A percentile compares a stretch with the other conserved stretches of the same genome.
Evolutionary conservation across 176 grass and related monocot genomes (phyloP).

Genomic region (Raddia guianensis): DNA sequence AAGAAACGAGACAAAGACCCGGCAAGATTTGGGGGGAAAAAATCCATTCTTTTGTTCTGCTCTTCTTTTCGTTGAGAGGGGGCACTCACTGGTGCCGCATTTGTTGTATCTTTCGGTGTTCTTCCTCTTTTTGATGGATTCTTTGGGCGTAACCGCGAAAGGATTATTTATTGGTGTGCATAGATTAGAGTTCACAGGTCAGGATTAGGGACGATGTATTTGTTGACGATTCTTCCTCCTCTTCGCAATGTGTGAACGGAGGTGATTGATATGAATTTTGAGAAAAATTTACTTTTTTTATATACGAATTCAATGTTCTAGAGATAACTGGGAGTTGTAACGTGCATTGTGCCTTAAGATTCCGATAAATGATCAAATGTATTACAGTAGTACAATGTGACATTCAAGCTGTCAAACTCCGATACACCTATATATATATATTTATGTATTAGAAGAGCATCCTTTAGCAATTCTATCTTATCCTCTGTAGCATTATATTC

Average conservation of each 20-base stretch:
- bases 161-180: constrained; percentile 50
- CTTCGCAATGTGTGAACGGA: neutral
- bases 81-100: constrained; percentile 27
- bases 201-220: constrained; percentile 1
- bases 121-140: constrained; percentile 3
- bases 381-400: too few species aligned
- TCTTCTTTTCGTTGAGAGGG: neutral
- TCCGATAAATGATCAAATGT: neutral
- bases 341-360: neutral
- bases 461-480: too few species aligned
- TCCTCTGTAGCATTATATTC: too few species aligned
- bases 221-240: neutral
- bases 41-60: constrained; percentile 1
- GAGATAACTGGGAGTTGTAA: neutral
- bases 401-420: too few species aligned
- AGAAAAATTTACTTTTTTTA: too few species aligned
- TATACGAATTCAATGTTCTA: neutral
- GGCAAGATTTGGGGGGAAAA: constrained; percentile 23
- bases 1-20: neutral
- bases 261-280: neutral
- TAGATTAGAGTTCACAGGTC: neutral
- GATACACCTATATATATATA: too few species aligned
- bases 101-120: constrained; percentile 13
- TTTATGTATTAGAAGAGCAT: too few species aligned
- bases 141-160: neutral